Conservation (phyloP, 345 rosid genomes). For the Arabis hirsuta region DNA sequence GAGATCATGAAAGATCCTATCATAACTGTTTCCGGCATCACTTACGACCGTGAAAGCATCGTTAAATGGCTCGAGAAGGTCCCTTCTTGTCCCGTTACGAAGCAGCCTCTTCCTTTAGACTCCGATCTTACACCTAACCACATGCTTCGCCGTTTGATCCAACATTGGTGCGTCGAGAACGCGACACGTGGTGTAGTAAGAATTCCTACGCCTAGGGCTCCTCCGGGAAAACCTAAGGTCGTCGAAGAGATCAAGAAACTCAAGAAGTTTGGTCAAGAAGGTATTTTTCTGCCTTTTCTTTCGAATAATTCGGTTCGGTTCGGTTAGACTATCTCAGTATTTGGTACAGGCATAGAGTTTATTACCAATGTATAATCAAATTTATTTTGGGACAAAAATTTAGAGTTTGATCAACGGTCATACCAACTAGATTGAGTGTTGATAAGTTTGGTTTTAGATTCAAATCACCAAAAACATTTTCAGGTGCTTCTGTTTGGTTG, state of each 20-base stretch:
- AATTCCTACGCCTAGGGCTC: slow-evolving; percentile 62
- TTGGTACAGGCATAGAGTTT: too few relatives aligned
- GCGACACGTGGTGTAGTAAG: slow-evolving; percentile 53
- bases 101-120: slow-evolving; percentile 56
- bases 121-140: slow-evolving; percentile 81
- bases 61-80: slow-evolving; percentile 65
- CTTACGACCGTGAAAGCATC: slow-evolving; percentile 82
- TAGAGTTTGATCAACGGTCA: too few relatives aligned
- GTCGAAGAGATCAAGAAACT: slow-evolving; percentile 50
- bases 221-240: slow-evolving; percentile 48
- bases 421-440: too few relatives aligned
- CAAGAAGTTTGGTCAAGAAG: slow-evolving; percentile 15
- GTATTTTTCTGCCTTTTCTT: slow-evolving; percentile 14
- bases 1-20: slow-evolving; percentile 92
- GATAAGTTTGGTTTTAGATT: too few relatives aligned
- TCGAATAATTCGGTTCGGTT: background rate
- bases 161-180: slow-evolving; percentile 69
- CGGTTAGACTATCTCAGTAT: background rate
- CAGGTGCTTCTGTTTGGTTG: too few relatives aligned
- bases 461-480: too few relatives aligned
- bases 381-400: too few relatives aligned
- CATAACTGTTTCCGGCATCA: slow-evolving; percentile 71
- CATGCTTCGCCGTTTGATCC: slow-evolving; percentile 70
- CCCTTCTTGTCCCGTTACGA: slow-evolving; percentile 67
- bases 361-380: background rate